Conservation (phyloP, 805 yeast genomes). For the Zygosaccharomyces bisporus region DNA sequence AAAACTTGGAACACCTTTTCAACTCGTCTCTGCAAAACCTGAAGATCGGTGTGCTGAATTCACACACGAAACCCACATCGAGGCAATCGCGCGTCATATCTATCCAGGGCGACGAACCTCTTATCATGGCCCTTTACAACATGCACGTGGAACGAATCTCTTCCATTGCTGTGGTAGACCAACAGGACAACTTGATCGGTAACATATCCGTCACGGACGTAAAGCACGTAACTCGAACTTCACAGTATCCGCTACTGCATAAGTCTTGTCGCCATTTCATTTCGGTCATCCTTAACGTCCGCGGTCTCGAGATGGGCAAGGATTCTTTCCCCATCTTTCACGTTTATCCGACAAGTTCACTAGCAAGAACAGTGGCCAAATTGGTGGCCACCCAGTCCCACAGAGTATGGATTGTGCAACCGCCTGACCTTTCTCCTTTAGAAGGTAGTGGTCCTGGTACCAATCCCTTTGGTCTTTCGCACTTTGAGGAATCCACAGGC, state of each 20-base stretch:
- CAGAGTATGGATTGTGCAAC: conserved; percentile 79
- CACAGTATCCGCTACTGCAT: conserved; percentile 77
- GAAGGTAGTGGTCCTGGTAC: conserved; percentile 3
- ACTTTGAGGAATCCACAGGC: conserved; percentile 26
- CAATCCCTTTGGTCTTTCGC: conserved; percentile 24
- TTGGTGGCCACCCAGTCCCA: conserved; percentile 93
- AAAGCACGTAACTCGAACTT: conserved; percentile 77
- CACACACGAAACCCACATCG: conserved; percentile 37
- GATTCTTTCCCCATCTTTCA: conserved; percentile 97
- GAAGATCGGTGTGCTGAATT: conserved; percentile 61
- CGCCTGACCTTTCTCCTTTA: conserved; percentile 28
- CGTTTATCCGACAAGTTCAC: conserved; percentile 71
- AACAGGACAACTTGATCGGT: conserved; percentile 70
- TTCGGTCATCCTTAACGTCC: conserved; percentile 75
- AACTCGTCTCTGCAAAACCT: conserved; percentile 66
- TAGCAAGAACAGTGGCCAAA: conserved; percentile 89
- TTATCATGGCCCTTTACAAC: conserved; percentile 79
- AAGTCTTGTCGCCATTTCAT: conserved; percentile 85
- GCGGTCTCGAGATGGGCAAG: conserved; percentile 82
- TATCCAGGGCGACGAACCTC: conserved; percentile 79
- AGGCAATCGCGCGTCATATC: conserved; percentile 59
- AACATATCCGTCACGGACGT: conserved; percentile 95
- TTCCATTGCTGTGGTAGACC: conserved; percentile 89
- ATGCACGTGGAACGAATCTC: conserved; percentile 85
- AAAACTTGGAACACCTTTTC: conserved; percentile 70